Conservation (phyloP, 768 basidiomycete genomes). For the Naganishia randhawae region DNA sequence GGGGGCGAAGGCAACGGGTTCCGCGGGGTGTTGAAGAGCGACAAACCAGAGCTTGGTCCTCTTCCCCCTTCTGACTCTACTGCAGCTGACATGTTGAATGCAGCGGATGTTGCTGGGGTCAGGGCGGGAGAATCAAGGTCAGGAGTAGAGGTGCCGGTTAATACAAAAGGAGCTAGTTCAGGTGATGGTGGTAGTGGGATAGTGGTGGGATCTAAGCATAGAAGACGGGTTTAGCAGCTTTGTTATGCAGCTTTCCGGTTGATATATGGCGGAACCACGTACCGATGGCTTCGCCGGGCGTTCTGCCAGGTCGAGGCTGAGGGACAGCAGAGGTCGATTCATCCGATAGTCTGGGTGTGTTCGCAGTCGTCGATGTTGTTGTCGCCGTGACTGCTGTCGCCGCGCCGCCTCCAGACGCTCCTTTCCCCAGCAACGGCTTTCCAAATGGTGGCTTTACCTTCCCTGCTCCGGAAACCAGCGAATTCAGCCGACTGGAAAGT, state of each 20-base stretch:
- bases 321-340: background rate
- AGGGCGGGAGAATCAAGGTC: background rate
- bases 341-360: background rate
- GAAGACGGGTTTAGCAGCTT: too few species aligned
- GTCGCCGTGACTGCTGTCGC: background rate
- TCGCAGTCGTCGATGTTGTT: background rate
- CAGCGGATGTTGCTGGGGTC: background rate
- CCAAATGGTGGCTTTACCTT: background rate
- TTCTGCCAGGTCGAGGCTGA: background rate
- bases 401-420: background rate
- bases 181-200: slow-evolving; percentile 29
- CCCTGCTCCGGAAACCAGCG: background rate
- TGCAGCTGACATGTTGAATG: background rate
- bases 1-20: slow-evolving; percentile 1
- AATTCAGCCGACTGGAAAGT: slow-evolving; percentile 11
- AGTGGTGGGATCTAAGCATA: slow-evolving; percentile 13
- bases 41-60: background rate
- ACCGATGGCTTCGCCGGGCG: background rate
- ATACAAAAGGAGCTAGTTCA: slow-evolving; percentile 7
- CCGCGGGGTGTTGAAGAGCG: slow-evolving; percentile 26
- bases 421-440: background rate
- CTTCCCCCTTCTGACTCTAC: background rate
- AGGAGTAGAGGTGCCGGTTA: slow-evolving; percentile 7
- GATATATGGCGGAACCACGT: background rate
- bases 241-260: too few species aligned